A percentile compares a stretch with the other conserved stretches of the same genome.
These are phyloP conservation scores for Luzula sylvatica DNA, from an alignment of 176 grass and related monocot species.

Conservation along the genomic window DNA sequence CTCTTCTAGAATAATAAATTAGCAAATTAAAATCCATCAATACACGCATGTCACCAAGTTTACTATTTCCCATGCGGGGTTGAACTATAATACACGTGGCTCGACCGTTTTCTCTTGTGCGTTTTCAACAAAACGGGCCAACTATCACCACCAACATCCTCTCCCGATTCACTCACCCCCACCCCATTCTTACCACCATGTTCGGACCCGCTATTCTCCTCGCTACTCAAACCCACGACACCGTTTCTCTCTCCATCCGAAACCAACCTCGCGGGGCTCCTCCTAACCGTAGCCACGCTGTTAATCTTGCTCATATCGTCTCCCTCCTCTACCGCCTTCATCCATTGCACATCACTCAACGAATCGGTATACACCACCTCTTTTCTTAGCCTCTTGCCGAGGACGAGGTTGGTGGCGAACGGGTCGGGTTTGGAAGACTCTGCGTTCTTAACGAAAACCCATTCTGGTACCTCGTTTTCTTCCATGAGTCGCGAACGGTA, in stretches of 20 bases:
- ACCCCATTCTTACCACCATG: slow-evolving; percentile 21
- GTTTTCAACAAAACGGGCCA: slow-evolving; percentile 62
- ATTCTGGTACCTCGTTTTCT: slow-evolving; percentile 79
- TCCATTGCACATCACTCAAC: slow-evolving; percentile 72
- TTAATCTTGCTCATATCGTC: slow-evolving; percentile 59
- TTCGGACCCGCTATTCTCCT: slow-evolving; percentile 24
- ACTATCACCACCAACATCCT: slow-evolving; percentile 38
- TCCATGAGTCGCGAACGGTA: slow-evolving; percentile 70
- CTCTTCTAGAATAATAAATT: no score
- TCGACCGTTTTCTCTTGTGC: slow-evolving; percentile 77
- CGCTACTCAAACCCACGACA: slow-evolving; percentile 28
- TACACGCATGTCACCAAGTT: no score
- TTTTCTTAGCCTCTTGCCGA: slow-evolving; percentile 64
- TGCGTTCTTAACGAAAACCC: slow-evolving; percentile 48
- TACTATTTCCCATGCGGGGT: slow-evolving; percentile 38
- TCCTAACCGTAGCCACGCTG: slow-evolving; percentile 42
- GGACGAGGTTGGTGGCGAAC: slow-evolving; percentile 31
- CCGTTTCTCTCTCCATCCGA: slow-evolving; percentile 58
- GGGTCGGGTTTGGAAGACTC: slow-evolving; percentile 37
- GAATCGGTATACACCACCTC: slow-evolving; percentile 90
- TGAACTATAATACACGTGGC: slow-evolving; percentile 34
- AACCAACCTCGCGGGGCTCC: slow-evolving; percentile 28
- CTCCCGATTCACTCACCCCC: slow-evolving; percentile 24
- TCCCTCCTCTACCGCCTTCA: slow-evolving; percentile 61
- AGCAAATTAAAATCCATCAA: no score